phyloP scores from a whole-genome alignment of 2,329 filamentous ascomycete species.

The Aspergillus ochraceus region DNA sequence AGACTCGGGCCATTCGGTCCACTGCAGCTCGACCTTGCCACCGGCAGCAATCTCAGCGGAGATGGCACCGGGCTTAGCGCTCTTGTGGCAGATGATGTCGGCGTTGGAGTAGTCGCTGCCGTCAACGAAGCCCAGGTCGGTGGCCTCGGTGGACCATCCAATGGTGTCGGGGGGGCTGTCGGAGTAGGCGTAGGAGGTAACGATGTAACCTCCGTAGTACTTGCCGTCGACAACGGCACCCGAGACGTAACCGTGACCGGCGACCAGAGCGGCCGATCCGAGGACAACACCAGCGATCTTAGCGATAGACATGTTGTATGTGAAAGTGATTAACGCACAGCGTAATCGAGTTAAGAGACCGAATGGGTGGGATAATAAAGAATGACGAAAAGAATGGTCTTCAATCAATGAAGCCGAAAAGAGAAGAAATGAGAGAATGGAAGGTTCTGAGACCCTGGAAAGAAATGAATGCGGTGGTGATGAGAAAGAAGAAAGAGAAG shows the following conservation, averaged over 20 bases:
- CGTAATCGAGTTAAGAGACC: slow-evolving; percentile 26
- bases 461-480: slow-evolving; percentile 33
- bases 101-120: slow-evolving; percentile 47
- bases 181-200: slow-evolving; percentile 35
- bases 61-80: slow-evolving; percentile 51
- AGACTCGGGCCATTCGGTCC: slow-evolving; percentile 65
- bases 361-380: slow-evolving; percentile 22
- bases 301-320: slow-evolving; percentile 33
- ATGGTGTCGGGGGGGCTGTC: slow-evolving; percentile 44
- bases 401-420: slow-evolving; percentile 35
- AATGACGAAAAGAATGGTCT: slow-evolving; percentile 31
- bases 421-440: slow-evolving; percentile 27
- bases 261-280: slow-evolving; percentile 36
- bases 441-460: slow-evolving; percentile 29
- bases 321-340: slow-evolving; percentile 30
- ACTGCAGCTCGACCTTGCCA: slow-evolving; percentile 58
- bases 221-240: slow-evolving; percentile 36
- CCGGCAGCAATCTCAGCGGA: slow-evolving; percentile 63
- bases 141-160: slow-evolving; percentile 56
- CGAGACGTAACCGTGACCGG: slow-evolving; percentile 41
- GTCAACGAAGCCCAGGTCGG: slow-evolving; percentile 56
- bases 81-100: slow-evolving; percentile 64
- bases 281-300: slow-evolving; percentile 35
- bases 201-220: slow-evolving; percentile 44
- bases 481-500: slow-evolving; percentile 18